Conservation (phyloP, 2,329 filamentous ascomycete species). For the Aspergillus sp. region DNA sequence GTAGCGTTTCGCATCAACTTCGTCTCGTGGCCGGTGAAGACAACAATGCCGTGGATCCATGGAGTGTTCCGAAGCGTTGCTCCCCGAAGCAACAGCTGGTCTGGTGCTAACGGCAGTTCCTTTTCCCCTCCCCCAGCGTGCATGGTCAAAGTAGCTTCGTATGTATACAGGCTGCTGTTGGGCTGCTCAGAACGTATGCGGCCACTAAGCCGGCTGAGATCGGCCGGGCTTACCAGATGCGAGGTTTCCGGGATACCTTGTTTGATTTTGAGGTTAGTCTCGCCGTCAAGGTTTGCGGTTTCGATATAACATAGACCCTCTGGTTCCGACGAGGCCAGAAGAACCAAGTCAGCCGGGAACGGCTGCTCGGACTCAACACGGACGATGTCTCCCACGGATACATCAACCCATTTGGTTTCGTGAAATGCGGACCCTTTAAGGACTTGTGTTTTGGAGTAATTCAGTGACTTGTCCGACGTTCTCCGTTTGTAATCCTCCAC, state of each 20-base stretch:
- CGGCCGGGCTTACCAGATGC: slow-evolving; percentile 78
- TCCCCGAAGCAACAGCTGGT: slow-evolving; percentile 88
- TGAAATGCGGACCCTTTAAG: slow-evolving; percentile 80
- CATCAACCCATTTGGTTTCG: slow-evolving; percentile 89
- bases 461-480: slow-evolving; percentile 80
- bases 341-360: slow-evolving; percentile 89
- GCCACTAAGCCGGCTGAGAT: slow-evolving; percentile 82
- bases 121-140: slow-evolving; percentile 88
- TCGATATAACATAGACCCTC: slow-evolving; percentile 98
- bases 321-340: slow-evolving; percentile 92
- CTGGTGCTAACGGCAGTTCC: slow-evolving; percentile 82
- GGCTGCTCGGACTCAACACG: slow-evolving; percentile 92
- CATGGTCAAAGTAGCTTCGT: slow-evolving; percentile 93
- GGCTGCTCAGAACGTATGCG: slow-evolving; percentile 92
- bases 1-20: slow-evolving; percentile 99
- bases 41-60: slow-evolving; percentile 94
- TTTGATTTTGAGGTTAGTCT: slow-evolving; percentile 99
- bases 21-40: slow-evolving; percentile 97
- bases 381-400: slow-evolving; percentile 88
- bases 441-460: slow-evolving; percentile 81
- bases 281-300: slow-evolving; percentile 94
- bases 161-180: slow-evolving; percentile 97
- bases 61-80: slow-evolving; percentile 94
- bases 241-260: slow-evolving; percentile 93
- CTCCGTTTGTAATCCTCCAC: slow-evolving; percentile 92